phyloP scores from a whole-genome alignment of 352 stramenopile species.

The Phytophthora colocasiae region DNA sequence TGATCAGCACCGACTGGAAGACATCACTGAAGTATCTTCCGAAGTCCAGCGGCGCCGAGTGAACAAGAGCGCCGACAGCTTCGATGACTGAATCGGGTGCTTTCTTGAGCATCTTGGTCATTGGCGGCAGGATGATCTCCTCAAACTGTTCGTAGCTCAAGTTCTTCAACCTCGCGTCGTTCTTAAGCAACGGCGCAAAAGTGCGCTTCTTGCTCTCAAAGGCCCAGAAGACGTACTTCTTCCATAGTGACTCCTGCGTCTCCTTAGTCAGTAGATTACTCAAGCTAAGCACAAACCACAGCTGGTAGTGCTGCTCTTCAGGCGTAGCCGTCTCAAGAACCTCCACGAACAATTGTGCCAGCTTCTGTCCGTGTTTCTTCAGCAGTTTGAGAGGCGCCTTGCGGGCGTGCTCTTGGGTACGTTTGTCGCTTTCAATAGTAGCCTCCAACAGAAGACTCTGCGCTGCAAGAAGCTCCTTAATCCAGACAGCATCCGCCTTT shows the following conservation, averaged over 20 bases:
- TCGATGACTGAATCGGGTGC: constrained; percentile 81
- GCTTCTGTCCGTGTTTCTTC: constrained; percentile 44
- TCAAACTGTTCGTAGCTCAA: constrained; percentile 75
- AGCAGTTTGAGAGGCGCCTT: constrained; percentile 57
- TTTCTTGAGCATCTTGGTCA: constrained; percentile 86
- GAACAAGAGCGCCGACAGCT: constrained; percentile 57
- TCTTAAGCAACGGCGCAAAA: constrained; percentile 42
- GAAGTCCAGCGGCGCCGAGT: constrained; percentile 65
- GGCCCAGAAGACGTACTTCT: constrained; percentile 72
- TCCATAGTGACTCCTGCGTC: constrained; percentile 57
- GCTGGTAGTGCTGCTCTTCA: constrained; percentile 65
- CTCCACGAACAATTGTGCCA: constrained; percentile 53
- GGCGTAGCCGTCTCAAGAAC: constrained; percentile 32
- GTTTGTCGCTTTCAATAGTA: constrained; percentile 53
- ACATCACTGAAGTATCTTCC: constrained; percentile 64
- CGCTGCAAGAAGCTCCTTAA: constrained; percentile 50
- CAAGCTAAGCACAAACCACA: constrained; percentile 66
- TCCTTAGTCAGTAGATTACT: constrained; percentile 36
- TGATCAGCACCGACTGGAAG: constrained; percentile 72
- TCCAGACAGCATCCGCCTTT: constrained; percentile 37
- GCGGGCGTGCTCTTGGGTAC: constrained; percentile 49
- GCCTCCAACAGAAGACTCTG: constrained; percentile 70
- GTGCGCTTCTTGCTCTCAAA: constrained; percentile 79
- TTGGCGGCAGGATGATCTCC: constrained; percentile 59
- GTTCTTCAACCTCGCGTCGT: constrained; percentile 59